Conservation (phyloP, 176 grass and related monocot species). For the Bonia amplexicaulis region DNA sequence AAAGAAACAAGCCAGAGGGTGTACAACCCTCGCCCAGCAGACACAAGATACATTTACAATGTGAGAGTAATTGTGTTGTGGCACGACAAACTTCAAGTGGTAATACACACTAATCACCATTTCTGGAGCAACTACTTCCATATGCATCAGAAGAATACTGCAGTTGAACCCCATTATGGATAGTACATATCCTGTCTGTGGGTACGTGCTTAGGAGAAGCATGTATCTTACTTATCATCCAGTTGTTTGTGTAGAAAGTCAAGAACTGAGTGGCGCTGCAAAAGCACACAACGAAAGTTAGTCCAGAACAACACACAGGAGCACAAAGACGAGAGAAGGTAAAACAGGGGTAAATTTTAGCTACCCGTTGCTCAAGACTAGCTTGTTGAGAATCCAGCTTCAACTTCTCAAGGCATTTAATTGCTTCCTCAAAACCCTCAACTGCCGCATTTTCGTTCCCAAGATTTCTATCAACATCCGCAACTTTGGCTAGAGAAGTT, state of each 20-base stretch:
- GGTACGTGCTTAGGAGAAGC: background rate
- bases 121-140: conserved; percentile 4
- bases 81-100: background rate
- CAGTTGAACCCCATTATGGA: background rate
- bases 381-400: conserved; percentile 63
- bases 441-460: conserved; percentile 54
- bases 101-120: background rate
- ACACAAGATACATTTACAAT: conserved; percentile 15
- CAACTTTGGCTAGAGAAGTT: conserved; percentile 93
- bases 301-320: background rate
- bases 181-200: background rate
- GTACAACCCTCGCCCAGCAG: background rate
- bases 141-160: background rate
- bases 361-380: conserved; percentile 54
- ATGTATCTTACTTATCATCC: conserved; percentile 36
- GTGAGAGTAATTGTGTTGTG: conserved; percentile 1
- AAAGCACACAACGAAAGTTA: background rate
- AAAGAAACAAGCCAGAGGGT: background rate
- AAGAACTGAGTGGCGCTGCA: conserved; percentile 64
- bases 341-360: background rate
- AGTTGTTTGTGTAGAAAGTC: conserved; percentile 71
- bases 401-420: conserved; percentile 81
- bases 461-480: conserved; percentile 86
- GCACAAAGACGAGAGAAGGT: background rate
- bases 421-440: conserved; percentile 79